Percentiles rank a stretch among this genome's conserved stretches.
Conservation (phyloP, 148 eudicot species). For the Hydrangea macrophylla region DNA sequence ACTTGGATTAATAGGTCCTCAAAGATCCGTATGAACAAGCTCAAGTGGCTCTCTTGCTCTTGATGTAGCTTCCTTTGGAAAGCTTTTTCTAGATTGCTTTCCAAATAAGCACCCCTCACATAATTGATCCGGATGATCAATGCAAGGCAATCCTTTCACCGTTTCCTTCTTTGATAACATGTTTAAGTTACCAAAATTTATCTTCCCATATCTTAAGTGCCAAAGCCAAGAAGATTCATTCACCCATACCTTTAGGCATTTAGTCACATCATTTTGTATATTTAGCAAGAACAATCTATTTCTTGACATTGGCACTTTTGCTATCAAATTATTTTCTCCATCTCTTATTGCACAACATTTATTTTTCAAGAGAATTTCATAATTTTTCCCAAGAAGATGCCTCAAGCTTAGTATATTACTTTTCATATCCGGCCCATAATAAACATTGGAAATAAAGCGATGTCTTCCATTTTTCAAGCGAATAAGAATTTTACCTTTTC, state of each 20-base stretch:
- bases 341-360: background rate
- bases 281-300: slow-evolving; percentile 13
- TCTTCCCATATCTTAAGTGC: slow-evolving; percentile 13
- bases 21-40: slow-evolving; percentile 5
- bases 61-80: background rate
- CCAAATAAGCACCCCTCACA: slow-evolving; percentile 17
- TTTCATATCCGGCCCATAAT: too few species aligned
- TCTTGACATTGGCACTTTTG: slow-evolving; percentile 5
- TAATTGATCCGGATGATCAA: slow-evolving; percentile 8
- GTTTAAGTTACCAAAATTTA: slow-evolving; percentile 1
- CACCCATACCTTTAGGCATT: too few species aligned
- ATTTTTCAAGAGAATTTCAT: slow-evolving; percentile 9
- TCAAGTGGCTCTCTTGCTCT: slow-evolving; percentile 11
- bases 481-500: too few species aligned
- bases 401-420: too few species aligned
- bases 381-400: too few species aligned
- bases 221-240: slow-evolving; percentile 12
- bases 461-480: too few species aligned
- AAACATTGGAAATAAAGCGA: too few species aligned
- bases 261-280: background rate
- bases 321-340: background rate
- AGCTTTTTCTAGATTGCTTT: slow-evolving; percentile 5
- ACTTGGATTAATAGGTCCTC: slow-evolving; percentile 2
- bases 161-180: background rate
- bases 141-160: slow-evolving; percentile 4